Conservation (phyloP, 768 basidiomycete genomes). For the Lactarius sanguifluus region DNA sequence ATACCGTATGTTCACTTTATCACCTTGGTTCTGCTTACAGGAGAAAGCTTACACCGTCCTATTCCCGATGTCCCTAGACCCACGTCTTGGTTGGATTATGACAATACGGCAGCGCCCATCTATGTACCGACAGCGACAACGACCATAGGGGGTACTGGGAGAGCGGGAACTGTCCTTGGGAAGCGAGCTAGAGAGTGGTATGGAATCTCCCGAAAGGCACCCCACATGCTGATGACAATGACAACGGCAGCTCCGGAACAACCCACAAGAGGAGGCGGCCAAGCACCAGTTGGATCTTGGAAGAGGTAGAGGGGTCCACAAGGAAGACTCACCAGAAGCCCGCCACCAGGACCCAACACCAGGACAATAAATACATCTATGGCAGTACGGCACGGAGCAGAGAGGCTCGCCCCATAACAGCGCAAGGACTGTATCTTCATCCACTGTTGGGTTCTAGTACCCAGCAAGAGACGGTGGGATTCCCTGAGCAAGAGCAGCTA, state of each 20-base stretch:
- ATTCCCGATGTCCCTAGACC: background rate
- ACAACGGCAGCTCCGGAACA: background rate
- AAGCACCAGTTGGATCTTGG: background rate
- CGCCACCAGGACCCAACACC: background rate
- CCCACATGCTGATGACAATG: background rate
- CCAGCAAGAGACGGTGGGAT: background rate
- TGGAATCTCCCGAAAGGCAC: background rate
- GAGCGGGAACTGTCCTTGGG: background rate
- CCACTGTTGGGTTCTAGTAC: background rate
- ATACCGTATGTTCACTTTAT: background rate
- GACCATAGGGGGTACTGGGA: background rate
- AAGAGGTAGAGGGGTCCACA: no score
- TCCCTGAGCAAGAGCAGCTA: background rate
- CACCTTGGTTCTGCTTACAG: background rate
- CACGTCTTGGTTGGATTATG: background rate
- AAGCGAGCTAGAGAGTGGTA: background rate
- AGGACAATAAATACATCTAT: background rate
- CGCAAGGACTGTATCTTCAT: background rate
- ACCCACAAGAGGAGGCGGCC: background rate
- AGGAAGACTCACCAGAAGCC: background rate
- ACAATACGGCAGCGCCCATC: background rate
- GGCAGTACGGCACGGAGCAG: slow-evolving; percentile 1
- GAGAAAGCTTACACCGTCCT: background rate
- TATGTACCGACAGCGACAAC: background rate
- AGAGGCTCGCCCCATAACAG: background rate